Percentiles rank a stretch among this genome's conserved stretches.
Conservation (phyloP, 352 stramenopile genomes). For the Pythium phragmitis region DNA sequence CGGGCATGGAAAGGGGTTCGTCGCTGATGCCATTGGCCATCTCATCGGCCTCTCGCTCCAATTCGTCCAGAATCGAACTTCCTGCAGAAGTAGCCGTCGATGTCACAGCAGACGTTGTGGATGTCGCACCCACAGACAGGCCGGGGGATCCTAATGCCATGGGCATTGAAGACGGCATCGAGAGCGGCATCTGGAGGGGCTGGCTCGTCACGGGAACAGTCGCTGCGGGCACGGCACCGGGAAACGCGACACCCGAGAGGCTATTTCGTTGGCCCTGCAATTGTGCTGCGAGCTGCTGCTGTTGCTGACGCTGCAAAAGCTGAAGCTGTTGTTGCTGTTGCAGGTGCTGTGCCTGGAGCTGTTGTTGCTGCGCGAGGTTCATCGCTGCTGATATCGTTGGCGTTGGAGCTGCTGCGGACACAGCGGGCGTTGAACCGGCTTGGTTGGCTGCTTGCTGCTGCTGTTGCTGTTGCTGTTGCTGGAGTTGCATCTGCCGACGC, state of each 20-base stretch:
- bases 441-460: conserved; percentile 20
- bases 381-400: conserved; percentile 8
- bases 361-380: conserved; percentile 25
- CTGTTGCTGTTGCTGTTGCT: conserved; percentile 48
- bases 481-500: conserved; percentile 71
- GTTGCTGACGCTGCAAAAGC: conserved; percentile 42
- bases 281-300: conserved; percentile 74
- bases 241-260: conserved; percentile 66
- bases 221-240: conserved; percentile 26
- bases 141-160: background rate
- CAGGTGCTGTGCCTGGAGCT: conserved; percentile 31
- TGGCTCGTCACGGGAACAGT: conserved; percentile 31
- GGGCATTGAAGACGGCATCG: conserved; percentile 35
- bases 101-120: conserved; percentile 15
- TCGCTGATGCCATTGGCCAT: conserved; percentile 85
- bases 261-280: conserved; percentile 67
- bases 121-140: conserved; percentile 12
- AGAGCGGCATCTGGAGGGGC: conserved; percentile 46
- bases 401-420: background rate
- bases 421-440: background rate
- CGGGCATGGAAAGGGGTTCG: conserved; percentile 78
- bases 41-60: conserved; percentile 84
- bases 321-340: conserved; percentile 29
- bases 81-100: conserved; percentile 28
- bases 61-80: conserved; percentile 83